These are phyloP conservation scores for Ophiostoma pallidulum DNA, from an alignment of 2,329 filamentous ascomycete species.

Conservation along the genomic window DNA sequence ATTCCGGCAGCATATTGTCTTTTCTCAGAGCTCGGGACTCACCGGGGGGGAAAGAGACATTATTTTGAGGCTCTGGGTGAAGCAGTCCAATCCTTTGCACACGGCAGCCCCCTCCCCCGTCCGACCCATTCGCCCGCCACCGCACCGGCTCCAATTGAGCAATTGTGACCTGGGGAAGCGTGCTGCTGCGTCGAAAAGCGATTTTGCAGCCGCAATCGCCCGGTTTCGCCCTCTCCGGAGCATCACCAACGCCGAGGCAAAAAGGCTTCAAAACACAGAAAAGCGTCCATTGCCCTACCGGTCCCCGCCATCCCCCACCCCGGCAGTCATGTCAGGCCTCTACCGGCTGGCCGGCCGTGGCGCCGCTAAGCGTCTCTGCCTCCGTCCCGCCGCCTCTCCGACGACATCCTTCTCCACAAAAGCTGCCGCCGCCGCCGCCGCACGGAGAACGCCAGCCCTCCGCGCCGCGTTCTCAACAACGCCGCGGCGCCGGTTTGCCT, in stretches of 20 bases:
- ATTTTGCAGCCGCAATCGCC: slow-evolving; percentile 12
- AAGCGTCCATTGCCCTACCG: no score
- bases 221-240: slow-evolving; percentile 17
- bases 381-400: slow-evolving; percentile 31
- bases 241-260: background rate
- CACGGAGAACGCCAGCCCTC: slow-evolving; percentile 20
- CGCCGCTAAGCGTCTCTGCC: slow-evolving; percentile 54
- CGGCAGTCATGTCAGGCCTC: slow-evolving; percentile 58
- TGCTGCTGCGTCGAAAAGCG: slow-evolving; percentile 6
- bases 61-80: slow-evolving; percentile 8
- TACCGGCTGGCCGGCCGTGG: slow-evolving; percentile 63
- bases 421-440: slow-evolving; percentile 7
- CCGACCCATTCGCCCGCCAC: background rate
- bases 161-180: slow-evolving; percentile 25
- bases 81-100: slow-evolving; percentile 8
- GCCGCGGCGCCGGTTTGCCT: slow-evolving; percentile 51
- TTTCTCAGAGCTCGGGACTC: slow-evolving; percentile 16
- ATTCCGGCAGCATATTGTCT: slow-evolving; percentile 12
- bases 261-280: background rate
- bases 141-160: slow-evolving; percentile 17
- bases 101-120: slow-evolving; percentile 1
- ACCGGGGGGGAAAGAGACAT: slow-evolving; percentile 15
- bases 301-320: background rate
- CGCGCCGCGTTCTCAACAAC: slow-evolving; percentile 57
- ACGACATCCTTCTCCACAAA: slow-evolving; percentile 3